phyloP scores from a whole-genome alignment of 306 rosid genomes.

The Betula pendula region DNA sequence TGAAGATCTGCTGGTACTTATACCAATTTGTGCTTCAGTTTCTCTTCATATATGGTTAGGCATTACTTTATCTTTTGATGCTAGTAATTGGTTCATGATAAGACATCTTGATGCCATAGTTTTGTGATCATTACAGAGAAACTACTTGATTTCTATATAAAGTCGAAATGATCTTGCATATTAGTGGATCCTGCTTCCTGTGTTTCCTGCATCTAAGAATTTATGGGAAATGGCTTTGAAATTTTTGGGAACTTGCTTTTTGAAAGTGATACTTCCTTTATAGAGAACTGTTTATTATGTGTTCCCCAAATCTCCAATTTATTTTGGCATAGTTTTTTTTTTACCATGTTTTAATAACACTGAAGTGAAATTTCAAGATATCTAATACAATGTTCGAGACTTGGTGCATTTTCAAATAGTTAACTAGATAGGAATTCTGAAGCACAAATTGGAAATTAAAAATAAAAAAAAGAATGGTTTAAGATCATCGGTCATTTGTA shows the following conservation, averaged over 20 bases:
- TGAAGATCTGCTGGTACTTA: conserved; percentile 92
- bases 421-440: background rate
- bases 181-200: conserved; percentile 5
- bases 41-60: conserved; percentile 12
- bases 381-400: background rate
- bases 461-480: background rate
- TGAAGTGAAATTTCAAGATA: conserved; percentile 7
- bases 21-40: conserved; percentile 13
- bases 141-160: conserved; percentile 9
- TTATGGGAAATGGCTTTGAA: conserved; percentile 20
- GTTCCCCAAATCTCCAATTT: background rate
- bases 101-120: conserved; percentile 10
- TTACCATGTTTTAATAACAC: background rate
- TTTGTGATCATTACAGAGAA: background rate
- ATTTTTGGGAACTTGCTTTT: conserved; percentile 8
- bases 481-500: background rate
- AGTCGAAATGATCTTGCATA: conserved; percentile 9
- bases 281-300: conserved; percentile 1
- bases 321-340: background rate
- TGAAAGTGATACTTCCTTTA: background rate
- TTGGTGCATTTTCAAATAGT: background rate
- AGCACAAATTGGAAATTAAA: background rate
- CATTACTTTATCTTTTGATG: conserved; percentile 1
- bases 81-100: conserved; percentile 17
- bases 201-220: conserved; percentile 2